Evolutionary conservation across 495 filamentous ascomycete species (phyloP).

Genomic region (Xylaria grammica): DNA sequence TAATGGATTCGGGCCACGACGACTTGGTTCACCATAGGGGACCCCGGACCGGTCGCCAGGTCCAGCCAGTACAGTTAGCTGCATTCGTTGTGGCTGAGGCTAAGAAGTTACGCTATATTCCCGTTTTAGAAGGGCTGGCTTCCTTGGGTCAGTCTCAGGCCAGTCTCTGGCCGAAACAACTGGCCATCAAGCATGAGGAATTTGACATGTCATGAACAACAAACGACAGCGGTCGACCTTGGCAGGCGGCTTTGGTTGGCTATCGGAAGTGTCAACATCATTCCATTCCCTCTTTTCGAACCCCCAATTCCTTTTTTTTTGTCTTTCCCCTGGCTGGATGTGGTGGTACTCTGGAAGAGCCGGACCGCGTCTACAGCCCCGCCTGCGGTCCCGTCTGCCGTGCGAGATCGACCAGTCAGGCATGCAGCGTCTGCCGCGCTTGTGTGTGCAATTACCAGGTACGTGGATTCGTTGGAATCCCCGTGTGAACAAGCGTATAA

Average conservation of each 20-base stretch:
- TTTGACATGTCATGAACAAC: constrained; percentile 17
- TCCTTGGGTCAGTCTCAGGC: background rate
- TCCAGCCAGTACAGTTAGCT: constrained; percentile 11
- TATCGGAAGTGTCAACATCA: background rate
- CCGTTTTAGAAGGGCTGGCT: background rate
- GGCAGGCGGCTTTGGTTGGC: background rate
- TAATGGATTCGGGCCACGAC: constrained; percentile 4
- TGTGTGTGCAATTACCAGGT: constrained; percentile 14
- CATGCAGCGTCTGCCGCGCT: constrained; percentile 18
- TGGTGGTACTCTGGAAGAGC: constrained; percentile 15
- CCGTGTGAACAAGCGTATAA: constrained; percentile 14
- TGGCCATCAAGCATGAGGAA: background rate
- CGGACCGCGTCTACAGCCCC: constrained; percentile 22
- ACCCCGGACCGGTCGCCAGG: constrained; percentile 6
- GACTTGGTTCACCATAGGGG: background rate
- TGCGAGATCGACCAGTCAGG: constrained; percentile 15
- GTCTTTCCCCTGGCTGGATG: constrained; percentile 8
- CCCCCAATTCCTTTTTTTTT: background rate
- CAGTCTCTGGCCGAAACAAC: too few relatives aligned
- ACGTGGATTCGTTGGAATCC: constrained; percentile 14
- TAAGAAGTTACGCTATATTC: background rate
- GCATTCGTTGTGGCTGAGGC: constrained; percentile 10
- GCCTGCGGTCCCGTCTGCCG: constrained; percentile 14
- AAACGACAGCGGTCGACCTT: background rate
- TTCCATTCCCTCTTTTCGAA: background rate